phyloP scores from a whole-genome alignment of 2,329 filamentous ascomycete species.

The Sporothrix protearum region DNA sequence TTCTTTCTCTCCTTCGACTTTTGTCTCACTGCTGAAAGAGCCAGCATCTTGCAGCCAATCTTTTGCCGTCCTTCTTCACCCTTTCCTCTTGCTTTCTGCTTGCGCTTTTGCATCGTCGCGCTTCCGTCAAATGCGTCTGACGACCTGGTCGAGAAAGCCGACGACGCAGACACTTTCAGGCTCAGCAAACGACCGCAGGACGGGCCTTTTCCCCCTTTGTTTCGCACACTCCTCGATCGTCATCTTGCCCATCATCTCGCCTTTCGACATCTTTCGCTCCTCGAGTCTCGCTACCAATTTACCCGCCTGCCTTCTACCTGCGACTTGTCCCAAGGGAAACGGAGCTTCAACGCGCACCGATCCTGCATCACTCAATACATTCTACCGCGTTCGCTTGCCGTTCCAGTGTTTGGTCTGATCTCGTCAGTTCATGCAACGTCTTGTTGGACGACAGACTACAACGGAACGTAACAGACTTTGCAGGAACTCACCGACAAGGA shows the following conservation, averaged over 20 bases:
- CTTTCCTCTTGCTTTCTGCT: neutral
- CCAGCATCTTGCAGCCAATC: neutral
- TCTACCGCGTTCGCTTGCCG: constrained; percentile 26
- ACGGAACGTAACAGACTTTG: neutral
- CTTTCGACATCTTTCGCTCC: neutral
- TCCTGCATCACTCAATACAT: constrained; percentile 26
- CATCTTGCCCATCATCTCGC: neutral
- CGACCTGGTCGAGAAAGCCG: neutral
- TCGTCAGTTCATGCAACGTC: constrained; percentile 34
- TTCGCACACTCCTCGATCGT: neutral
- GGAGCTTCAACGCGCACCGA: constrained; percentile 1
- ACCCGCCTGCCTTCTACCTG: constrained; percentile 9
- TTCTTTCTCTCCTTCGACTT: neutral
- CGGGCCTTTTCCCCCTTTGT: neutral
- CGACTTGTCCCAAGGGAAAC: neutral
- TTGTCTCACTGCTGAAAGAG: neutral
- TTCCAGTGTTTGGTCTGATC: constrained; percentile 31
- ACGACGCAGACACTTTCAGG: neutral
- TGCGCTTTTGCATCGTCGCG: neutral
- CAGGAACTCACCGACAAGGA: neutral
- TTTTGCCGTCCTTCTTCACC: neutral
- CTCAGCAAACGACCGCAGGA: neutral
- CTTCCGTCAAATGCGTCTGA: neutral
- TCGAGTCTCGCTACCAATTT: neutral
- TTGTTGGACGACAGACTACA: neutral